Percentiles rank a stretch among this genome's conserved stretches.
Conservation (phyloP, 176 grass and related monocot species). For the Oryza australiensis region DNA sequence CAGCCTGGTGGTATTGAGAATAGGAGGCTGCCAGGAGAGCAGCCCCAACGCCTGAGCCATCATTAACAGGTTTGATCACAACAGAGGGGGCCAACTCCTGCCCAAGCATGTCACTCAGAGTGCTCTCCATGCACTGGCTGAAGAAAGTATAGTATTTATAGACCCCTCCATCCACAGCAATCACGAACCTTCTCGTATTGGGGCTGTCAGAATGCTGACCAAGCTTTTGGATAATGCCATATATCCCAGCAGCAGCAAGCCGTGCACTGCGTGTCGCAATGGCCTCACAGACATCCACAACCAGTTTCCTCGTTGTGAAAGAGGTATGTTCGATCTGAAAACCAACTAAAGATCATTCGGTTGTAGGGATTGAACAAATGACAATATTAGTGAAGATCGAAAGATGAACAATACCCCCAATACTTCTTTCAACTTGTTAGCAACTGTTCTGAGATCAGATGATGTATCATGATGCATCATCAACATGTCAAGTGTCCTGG, state of each 20-base stretch:
- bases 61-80: constrained; percentile 40
- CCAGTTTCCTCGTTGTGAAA: constrained; percentile 43
- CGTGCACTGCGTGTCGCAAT: constrained; percentile 41
- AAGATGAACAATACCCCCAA: constrained; percentile 37
- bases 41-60: constrained; percentile 56
- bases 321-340: constrained; percentile 47
- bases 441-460: constrained; percentile 50
- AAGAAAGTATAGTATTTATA: constrained; percentile 56
- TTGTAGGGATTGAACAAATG: not conserved
- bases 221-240: constrained; percentile 51
- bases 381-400: not conserved
- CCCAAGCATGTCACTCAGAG: constrained; percentile 51
- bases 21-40: constrained; percentile 52
- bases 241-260: constrained; percentile 49
- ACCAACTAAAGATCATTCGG: not conserved
- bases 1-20: constrained; percentile 36
- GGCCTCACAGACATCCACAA: constrained; percentile 46
- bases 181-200: constrained; percentile 39
- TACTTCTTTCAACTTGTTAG: constrained; percentile 48
- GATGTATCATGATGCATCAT: constrained; percentile 57
- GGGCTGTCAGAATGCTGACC: not conserved
- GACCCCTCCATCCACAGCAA: constrained; percentile 59
- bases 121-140: constrained; percentile 44
- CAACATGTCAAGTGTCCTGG: constrained; percentile 50
- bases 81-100: constrained; percentile 35